Conservation (phyloP, 2,329 filamentous ascomycete genomes). For the Escovopsis sp. region DNA sequence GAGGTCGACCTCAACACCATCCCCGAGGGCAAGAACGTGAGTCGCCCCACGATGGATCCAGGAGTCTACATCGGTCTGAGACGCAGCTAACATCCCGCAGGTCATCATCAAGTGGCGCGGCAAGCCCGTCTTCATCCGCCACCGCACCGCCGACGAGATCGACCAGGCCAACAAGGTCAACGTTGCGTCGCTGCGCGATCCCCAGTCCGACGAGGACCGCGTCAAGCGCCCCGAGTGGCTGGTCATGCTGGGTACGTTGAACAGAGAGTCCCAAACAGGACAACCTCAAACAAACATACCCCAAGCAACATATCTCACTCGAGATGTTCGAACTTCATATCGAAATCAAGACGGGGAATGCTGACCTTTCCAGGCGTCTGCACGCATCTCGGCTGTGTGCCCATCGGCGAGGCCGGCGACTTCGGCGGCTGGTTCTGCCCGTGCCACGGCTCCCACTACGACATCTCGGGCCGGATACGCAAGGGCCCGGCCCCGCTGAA, state of each 20-base stretch:
- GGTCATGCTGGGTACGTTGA: constrained; percentile 81
- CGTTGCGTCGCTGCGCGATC: constrained; percentile 72
- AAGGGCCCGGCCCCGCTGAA: constrained; percentile 95
- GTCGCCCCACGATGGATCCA: constrained; percentile 17
- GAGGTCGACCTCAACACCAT: constrained; percentile 87
- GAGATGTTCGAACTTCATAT: too few relatives aligned
- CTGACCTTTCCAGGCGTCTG: constrained; percentile 84
- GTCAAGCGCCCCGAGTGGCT: constrained; percentile 98
- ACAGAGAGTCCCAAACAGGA: too few relatives aligned
- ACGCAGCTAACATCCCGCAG: constrained; percentile 35
- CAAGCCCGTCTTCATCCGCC: constrained; percentile 99
- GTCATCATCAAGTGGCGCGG: constrained; percentile 99
- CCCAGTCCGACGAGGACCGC: constrained; percentile 78
- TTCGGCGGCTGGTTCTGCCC: constrained; percentile 99
- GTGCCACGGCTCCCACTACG: constrained; percentile 99
- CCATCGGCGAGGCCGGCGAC: constrained; percentile 96
- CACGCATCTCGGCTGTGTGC: constrained; percentile 97
- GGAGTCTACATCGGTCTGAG: not conserved
- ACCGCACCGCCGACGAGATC: constrained; percentile 88
- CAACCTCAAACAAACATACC: too few relatives aligned
- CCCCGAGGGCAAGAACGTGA: constrained; percentile 97
- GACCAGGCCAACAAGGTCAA: constrained; percentile 84
- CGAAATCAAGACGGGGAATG: too few relatives aligned
- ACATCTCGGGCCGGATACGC: constrained; percentile 96
- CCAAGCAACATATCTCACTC: too few relatives aligned